phyloP scores from a whole-genome alignment of 352 stramenopile species.

The Phytopythium cucurbitacearum region DNA sequence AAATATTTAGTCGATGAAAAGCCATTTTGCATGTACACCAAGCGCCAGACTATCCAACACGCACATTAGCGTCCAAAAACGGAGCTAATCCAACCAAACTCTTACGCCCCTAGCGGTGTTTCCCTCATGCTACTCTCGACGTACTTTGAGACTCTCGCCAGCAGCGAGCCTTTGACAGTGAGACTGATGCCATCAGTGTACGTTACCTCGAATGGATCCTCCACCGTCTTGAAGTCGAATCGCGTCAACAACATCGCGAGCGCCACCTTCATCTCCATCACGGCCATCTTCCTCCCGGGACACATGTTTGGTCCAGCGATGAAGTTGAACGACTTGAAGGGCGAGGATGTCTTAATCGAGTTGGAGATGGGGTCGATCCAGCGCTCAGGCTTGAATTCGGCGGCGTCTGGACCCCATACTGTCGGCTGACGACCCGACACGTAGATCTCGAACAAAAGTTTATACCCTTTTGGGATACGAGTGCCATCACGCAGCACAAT shows the following conservation, averaged over 20 bases:
- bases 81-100: too few species aligned
- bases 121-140: too few species aligned
- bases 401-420: conserved; percentile 30
- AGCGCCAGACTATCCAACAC: too few species aligned
- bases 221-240: conserved; percentile 29
- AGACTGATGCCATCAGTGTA: conserved; percentile 22
- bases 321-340: conserved; percentile 47
- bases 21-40: too few species aligned
- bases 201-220: conserved; percentile 19
- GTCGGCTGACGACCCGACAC: too few species aligned
- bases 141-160: neutral
- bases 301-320: conserved; percentile 24
- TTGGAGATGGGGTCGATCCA: conserved; percentile 33
- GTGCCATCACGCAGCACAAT: too few species aligned
- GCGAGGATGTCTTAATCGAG: conserved; percentile 25
- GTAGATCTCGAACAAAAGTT: too few species aligned
- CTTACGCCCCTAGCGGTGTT: too few species aligned
- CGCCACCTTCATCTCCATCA: too few species aligned
- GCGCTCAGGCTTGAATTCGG: conserved; percentile 30
- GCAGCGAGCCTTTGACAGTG: conserved; percentile 9
- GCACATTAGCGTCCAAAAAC: too few species aligned
- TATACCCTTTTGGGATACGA: too few species aligned
- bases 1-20: too few species aligned
- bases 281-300: conserved; percentile 18
- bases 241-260: conserved; percentile 19